Evolutionary conservation across 805 yeast species (phyloP).

Genomic region (Zygotorulaspora sp.): DNA sequence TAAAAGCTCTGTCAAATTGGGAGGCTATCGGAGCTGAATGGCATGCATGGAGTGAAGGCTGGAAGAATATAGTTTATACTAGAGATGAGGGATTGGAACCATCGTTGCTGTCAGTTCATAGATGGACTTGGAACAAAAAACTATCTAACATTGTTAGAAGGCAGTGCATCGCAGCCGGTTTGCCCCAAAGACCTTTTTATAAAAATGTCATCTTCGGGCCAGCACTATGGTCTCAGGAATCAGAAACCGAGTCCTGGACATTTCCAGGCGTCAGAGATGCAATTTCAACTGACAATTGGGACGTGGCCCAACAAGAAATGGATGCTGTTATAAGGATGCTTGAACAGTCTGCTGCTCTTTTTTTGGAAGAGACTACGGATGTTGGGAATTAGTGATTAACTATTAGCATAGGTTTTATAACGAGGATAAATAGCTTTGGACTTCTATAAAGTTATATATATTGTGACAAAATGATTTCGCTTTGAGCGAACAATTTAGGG

Average conservation of each 20-base stretch:
- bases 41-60: slow-evolving; percentile 53
- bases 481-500: background rate
- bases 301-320: slow-evolving; percentile 51
- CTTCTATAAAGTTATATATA: background rate
- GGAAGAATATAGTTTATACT: slow-evolving; percentile 51
- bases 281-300: slow-evolving; percentile 46
- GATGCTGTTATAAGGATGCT: slow-evolving; percentile 39
- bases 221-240: slow-evolving; percentile 52
- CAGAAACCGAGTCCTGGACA: slow-evolving; percentile 46
- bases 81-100: slow-evolving; percentile 65
- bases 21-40: slow-evolving; percentile 44
- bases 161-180: slow-evolving; percentile 44
- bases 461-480: too few species aligned
- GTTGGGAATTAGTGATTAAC: slow-evolving; percentile 7
- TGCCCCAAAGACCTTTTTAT: slow-evolving; percentile 57
- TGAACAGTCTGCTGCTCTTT: slow-evolving; percentile 29
- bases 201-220: slow-evolving; percentile 68
- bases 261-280: slow-evolving; percentile 78
- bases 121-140: slow-evolving; percentile 81
- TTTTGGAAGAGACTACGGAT: slow-evolving; percentile 30
- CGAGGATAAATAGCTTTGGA: background rate
- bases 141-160: slow-evolving; percentile 51
- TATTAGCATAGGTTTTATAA: too few species aligned
- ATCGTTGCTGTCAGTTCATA: slow-evolving; percentile 58
- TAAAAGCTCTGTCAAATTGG: slow-evolving; percentile 38